Evolutionary conservation across 2,329 filamentous ascomycete species (phyloP).

Genomic region (Epichloe sylvatica): DNA sequence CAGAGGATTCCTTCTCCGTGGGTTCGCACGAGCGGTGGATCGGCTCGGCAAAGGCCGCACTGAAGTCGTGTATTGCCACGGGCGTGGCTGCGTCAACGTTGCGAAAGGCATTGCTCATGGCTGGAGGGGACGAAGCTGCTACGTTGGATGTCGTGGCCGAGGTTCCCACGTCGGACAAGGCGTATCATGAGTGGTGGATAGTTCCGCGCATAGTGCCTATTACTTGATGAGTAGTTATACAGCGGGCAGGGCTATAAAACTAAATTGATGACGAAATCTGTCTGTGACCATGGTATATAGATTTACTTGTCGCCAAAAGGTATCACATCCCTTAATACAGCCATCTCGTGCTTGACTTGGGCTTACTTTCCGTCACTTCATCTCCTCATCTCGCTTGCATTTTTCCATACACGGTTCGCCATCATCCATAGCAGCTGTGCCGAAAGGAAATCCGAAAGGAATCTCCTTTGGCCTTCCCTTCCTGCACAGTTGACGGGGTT

Average conservation of each 20-base stretch:
- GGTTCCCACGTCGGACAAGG: conserved; percentile 37
- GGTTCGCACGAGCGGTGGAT: conserved; percentile 50
- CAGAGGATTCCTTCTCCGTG: conserved; percentile 39
- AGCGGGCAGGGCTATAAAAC: no score
- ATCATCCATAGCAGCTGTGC: neutral
- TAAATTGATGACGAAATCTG: neutral
- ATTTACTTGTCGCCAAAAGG: neutral
- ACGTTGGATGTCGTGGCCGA: conserved; percentile 32
- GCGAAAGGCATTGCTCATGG: conserved; percentile 38
- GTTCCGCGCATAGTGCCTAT: conserved; percentile 35
- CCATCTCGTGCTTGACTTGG: neutral
- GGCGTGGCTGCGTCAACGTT: conserved; percentile 49
- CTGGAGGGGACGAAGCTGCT: conserved; percentile 11
- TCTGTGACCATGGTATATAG: conserved; percentile 2
- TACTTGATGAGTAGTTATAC: neutral
- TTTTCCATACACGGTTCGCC: neutral
- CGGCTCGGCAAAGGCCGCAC: conserved; percentile 41
- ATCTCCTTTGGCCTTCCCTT: neutral
- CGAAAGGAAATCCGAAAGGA: no score
- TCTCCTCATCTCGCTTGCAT: neutral
- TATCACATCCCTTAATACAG: neutral
- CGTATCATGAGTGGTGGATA: conserved; percentile 53
- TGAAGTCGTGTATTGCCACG: conserved; percentile 58
- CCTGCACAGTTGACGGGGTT: neutral
- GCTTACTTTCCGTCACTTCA: neutral